Base-by-base conservation (phyloP, 768 basidiomycete species). In the Trametes elegans region DNA sequence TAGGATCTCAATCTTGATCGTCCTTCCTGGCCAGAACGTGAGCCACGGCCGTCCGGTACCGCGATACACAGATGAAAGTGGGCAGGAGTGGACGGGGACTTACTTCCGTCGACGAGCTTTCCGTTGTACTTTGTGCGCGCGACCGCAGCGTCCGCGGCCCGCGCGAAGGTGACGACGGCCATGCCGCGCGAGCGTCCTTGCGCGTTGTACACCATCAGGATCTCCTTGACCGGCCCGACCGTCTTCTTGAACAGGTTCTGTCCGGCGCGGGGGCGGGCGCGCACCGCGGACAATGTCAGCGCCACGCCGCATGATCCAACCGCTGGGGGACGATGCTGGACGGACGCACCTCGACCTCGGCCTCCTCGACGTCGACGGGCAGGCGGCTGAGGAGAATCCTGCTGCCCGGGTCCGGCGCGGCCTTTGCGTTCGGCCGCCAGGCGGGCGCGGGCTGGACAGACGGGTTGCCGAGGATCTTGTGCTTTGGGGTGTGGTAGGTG, bases 201-300 rank as follows among this genome's bases (percentile, higher is more conserved):
- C 3, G 80, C 82, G 67, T 90, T 91, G 73, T 87, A 86, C 16
- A 90, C 78, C 62, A 90, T 63, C 58, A 90, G 87, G 24, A 73
- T 76, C 35, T 90, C 87, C 65, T 77, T 83, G 55, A 90, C 67
- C 0, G 88, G 86, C 3, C 89, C 89, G 21, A 91, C 77, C 0
- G 89, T 91, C 68, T 85, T 89, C 58, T 73, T 78, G 68, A 91
- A 90, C 47, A 91, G 73, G 35, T 87, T 84, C 89, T 91, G 62
- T 5, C n/a, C n/a, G n/a, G n/a, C n/a, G n/a, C n/a, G n/a, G n/a
- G n/a, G n/a, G n/a, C n/a, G n/a, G n/a, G n/a, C n/a, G n/a, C n/a
- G n/a, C 9, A 40, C 28, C 26, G 16, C 16, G 14, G 19, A 18
- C 19, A 16, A 27, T 18, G 45, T 59, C 49, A 55, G 49, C 48